Base-by-base conservation (phyloP, 495 filamentous ascomycete genomes). In the Apiosordaria backusii region DNA sequence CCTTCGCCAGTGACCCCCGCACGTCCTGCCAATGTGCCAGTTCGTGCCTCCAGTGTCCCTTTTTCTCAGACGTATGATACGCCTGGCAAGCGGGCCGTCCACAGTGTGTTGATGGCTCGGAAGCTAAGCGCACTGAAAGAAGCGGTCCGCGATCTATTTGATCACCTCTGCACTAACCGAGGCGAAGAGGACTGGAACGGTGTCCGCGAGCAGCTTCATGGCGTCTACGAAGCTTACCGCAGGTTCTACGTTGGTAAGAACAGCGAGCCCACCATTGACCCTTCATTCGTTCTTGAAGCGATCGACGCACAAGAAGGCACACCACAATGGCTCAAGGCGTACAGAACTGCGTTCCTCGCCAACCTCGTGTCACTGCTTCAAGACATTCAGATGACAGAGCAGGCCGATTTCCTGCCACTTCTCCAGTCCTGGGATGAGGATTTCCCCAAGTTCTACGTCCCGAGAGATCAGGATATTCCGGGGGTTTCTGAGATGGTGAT, bases 341-440 rank as follows among this genome's bases (percentile, higher is more conserved):
- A 55, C 60, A 60, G 57, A 29, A 68, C 62, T 27, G 29, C 70
- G 4, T 63, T 59, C 6, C 63, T 66, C 4, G 65, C 67, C 52
- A 76, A 76, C 55, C 62, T 76, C 35, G 55, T 54, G 19, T 57
- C 35, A n/a, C 61, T 76, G 2, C 65, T 76, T 19, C 55, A 70
- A 10, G 58, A 69, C 3, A 61, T 71, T 27, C 25, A 35, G 13
- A 13, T 22, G 0, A 27, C 61, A 4, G 13, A 68, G 4, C 24
- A 64, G 19, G 62, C 26, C 24, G 57, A 67, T 21, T 10, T 23
- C 7, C 29, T 74, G 45, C 29, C 53, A 10, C n/a, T 68, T 3
- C 57, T 75, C 15, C 69, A 71, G 40, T 50, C 18, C 2, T 68
- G 58, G 66, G 67, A 73, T 18, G 45, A 45, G 0, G n/a, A 6